phyloP scores from a whole-genome alignment of 495 filamentous ascomycete genomes.

The Sabuloglossum arenarium region DNA sequence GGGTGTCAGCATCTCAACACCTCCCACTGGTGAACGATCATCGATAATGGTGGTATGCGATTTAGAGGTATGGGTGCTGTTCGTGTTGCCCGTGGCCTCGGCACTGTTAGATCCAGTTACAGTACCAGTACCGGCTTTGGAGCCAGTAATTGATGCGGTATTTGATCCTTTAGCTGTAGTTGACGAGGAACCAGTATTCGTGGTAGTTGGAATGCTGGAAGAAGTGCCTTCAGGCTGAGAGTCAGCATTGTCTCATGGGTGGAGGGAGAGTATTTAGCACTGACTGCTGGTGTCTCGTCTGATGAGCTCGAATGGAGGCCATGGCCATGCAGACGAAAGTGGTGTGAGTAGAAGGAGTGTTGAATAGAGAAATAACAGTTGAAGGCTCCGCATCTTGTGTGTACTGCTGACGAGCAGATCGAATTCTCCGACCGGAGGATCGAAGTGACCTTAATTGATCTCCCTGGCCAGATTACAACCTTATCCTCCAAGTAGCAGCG shows the following conservation, averaged over 20 bases:
- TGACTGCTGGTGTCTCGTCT: slow-evolving; percentile 9
- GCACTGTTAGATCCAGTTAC: slow-evolving; percentile 6
- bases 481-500: neutral
- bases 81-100: slow-evolving; percentile 11
- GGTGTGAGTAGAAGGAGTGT: slow-evolving; percentile 24
- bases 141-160: neutral
- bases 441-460: neutral
- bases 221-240: neutral
- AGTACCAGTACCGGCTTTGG: slow-evolving; percentile 9
- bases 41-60: slow-evolving; percentile 16
- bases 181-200: neutral
- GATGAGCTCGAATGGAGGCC: slow-evolving; percentile 16
- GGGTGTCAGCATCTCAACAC: slow-evolving; percentile 68
- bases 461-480: neutral
- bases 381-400: slow-evolving; percentile 1
- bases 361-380: neutral
- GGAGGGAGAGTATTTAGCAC: neutral
- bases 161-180: neutral
- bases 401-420: neutral
- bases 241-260: slow-evolving; percentile 9
- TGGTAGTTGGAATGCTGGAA: neutral
- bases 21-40: slow-evolving; percentile 41
- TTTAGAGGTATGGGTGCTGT: slow-evolving; percentile 17
- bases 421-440: neutral
- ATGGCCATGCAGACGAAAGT: slow-evolving; percentile 29